Percentiles rank a stretch among this genome's conserved stretches.
phyloP scores from a whole-genome alignment of 2,329 filamentous ascomycete species.

The Cadophora sp. region DNA sequence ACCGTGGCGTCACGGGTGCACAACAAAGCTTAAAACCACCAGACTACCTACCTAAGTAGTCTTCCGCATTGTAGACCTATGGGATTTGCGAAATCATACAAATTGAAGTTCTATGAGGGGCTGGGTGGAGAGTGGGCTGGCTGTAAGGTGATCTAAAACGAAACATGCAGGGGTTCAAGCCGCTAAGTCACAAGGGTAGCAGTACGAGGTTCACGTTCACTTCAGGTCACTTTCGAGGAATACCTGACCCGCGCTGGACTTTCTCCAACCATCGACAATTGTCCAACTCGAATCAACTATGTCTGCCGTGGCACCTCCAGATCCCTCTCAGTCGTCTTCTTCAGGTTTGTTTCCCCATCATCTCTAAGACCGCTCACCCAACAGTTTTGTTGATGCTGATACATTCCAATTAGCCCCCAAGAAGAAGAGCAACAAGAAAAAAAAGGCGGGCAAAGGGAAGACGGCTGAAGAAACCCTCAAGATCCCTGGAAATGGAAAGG shows the following conservation, averaged over 20 bases:
- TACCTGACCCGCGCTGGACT: slow-evolving; percentile 10
- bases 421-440: slow-evolving; percentile 65
- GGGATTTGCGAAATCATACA: neutral
- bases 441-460: slow-evolving; percentile 53
- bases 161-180: slow-evolving; percentile 2
- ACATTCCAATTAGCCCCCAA: slow-evolving; percentile 49
- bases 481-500: slow-evolving; percentile 42
- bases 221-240: slow-evolving; percentile 2
- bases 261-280: slow-evolving; percentile 5
- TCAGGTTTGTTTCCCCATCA: slow-evolving; percentile 40
- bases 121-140: neutral
- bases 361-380: neutral
- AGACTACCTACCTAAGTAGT: too few relatives aligned
- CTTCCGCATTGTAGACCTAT: neutral
- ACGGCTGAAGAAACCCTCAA: slow-evolving; percentile 47
- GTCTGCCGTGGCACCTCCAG: slow-evolving; percentile 44
- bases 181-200: slow-evolving; percentile 10
- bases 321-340: slow-evolving; percentile 40
- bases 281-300: slow-evolving; percentile 31
- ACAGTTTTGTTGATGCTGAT: slow-evolving; percentile 35
- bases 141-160: neutral
- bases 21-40: neutral
- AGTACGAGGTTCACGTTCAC: slow-evolving; percentile 6
- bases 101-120: neutral
- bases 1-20: neutral